phyloP scores from a whole-genome alignment of 2,329 filamentous ascomycete species.

The Ophiostoma quercus region DNA sequence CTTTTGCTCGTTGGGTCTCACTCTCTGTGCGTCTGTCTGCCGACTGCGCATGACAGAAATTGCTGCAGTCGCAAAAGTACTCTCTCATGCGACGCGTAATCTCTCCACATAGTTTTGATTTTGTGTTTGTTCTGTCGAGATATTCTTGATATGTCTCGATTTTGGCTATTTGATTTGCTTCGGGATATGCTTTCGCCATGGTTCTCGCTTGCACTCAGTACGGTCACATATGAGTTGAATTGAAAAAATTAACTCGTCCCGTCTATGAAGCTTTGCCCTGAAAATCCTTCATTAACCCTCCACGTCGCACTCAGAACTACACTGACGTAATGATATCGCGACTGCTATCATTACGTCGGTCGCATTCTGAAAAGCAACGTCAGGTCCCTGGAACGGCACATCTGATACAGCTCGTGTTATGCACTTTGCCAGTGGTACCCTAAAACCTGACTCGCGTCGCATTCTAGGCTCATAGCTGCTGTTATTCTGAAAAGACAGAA shows the following conservation, averaged over 20 bases:
- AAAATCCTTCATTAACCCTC: neutral
- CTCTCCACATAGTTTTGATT: neutral
- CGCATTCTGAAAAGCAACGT: neutral
- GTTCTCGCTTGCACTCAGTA: neutral
- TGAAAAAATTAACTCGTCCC: too few relatives aligned
- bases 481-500: neutral
- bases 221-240: too few relatives aligned
- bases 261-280: neutral
- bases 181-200: neutral
- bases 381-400: neutral
- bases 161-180: neutral
- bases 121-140: neutral
- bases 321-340: conserved; percentile 7
- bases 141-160: neutral
- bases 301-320: neutral
- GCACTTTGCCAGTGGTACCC: neutral
- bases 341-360: conserved; percentile 18
- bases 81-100: neutral
- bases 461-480: neutral
- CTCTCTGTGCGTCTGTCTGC: neutral
- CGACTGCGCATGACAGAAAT: neutral
- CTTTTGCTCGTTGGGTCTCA: neutral
- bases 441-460: conserved; percentile 4
- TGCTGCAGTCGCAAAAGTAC: conserved; percentile 2
- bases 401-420: conserved; percentile 5